phyloP scores from a whole-genome alignment of 2,329 filamentous ascomycete genomes.

The Ophiostoma ulmi region DNA sequence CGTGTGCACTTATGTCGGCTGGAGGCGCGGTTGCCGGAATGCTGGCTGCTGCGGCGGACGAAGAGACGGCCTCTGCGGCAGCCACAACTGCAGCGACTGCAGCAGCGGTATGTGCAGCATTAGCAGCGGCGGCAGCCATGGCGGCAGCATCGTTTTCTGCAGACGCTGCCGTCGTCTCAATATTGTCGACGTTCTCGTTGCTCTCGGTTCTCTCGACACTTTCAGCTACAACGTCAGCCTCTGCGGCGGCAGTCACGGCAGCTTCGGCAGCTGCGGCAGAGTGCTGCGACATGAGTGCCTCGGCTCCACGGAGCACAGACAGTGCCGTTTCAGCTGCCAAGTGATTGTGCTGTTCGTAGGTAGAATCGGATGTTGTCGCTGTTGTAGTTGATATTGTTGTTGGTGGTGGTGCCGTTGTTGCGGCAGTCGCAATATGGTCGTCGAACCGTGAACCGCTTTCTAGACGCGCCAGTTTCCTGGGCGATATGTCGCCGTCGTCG shows the following conservation, averaged over 20 bases:
- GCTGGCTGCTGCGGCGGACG: slow-evolving; percentile 37
- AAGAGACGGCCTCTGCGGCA: slow-evolving; percentile 18
- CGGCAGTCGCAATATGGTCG: slow-evolving; percentile 11
- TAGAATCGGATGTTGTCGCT: not conserved
- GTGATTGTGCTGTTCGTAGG: slow-evolving; percentile 34
- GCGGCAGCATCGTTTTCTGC: slow-evolving; percentile 30
- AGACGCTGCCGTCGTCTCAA: slow-evolving; percentile 15
- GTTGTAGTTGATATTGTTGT: not conserved
- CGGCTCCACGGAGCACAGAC: slow-evolving; percentile 26
- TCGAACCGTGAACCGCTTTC: slow-evolving; percentile 32
- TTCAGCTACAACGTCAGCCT: not conserved
- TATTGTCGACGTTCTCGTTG: slow-evolving; percentile 38
- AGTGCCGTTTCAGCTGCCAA: slow-evolving; percentile 52
- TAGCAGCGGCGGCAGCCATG: slow-evolving; percentile 18
- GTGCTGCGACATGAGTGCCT: slow-evolving; percentile 24
- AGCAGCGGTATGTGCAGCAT: slow-evolving; percentile 5
- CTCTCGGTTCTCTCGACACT: slow-evolving; percentile 29
- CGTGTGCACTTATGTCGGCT: slow-evolving; percentile 17
- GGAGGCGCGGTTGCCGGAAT: not conserved
- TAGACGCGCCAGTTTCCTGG: slow-evolving; percentile 51
- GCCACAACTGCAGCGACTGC: slow-evolving; percentile 20
- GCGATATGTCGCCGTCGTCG: slow-evolving; percentile 37
- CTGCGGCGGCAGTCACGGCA: slow-evolving; percentile 34
- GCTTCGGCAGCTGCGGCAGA: slow-evolving; percentile 28
- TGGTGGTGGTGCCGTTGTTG: not conserved